Percentiles rank a stretch among this genome's conserved stretches.
Evolutionary conservation across 2,329 filamentous ascomycete species (phyloP).

Genomic region (Didymellaceae sp.): DNA sequence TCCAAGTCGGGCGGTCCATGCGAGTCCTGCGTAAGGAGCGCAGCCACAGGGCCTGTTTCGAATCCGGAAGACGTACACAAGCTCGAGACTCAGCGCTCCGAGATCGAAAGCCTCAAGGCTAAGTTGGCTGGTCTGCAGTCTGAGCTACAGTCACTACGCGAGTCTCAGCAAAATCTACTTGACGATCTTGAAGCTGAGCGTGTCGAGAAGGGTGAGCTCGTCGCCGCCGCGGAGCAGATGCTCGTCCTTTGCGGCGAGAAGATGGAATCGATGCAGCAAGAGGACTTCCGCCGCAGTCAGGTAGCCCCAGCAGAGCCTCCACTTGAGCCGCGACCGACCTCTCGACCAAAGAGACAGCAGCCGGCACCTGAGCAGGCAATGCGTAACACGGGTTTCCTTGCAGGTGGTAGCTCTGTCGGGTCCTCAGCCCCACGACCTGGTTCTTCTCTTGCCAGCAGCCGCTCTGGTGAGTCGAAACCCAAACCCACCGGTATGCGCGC

Average conservation of each 20-base stretch:
- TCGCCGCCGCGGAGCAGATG: slow-evolving; percentile 83
- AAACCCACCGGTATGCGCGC: slow-evolving; percentile 66
- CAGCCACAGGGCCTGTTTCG: slow-evolving; percentile 14
- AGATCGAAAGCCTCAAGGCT: slow-evolving; percentile 73
- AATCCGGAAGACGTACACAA: slow-evolving; percentile 54
- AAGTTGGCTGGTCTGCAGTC: slow-evolving; percentile 77
- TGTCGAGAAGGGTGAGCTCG: slow-evolving; percentile 83
- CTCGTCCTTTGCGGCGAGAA: slow-evolving; percentile 67
- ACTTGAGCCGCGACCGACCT: slow-evolving; percentile 17
- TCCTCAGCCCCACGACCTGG: slow-evolving; percentile 30
- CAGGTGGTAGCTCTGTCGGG: slow-evolving; percentile 27
- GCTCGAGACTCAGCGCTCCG: slow-evolving; percentile 69
- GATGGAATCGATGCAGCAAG: slow-evolving; percentile 47
- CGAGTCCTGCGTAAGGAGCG: slow-evolving; percentile 22
- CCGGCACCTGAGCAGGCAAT: slow-evolving; percentile 29
- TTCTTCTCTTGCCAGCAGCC: slow-evolving; percentile 33
- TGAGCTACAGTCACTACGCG: slow-evolving; percentile 72
- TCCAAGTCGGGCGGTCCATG: slow-evolving; percentile 17
- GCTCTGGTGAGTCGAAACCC: slow-evolving; percentile 38
- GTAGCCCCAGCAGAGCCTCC: slow-evolving; percentile 20
- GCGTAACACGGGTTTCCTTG: slow-evolving; percentile 44
- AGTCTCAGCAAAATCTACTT: slow-evolving; percentile 71
- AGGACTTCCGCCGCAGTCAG: slow-evolving; percentile 62
- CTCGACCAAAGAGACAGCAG: slow-evolving; percentile 20
- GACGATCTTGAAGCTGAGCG: slow-evolving; percentile 74